Percentiles rank a stretch among this genome's conserved stretches.
phyloP scores from a whole-genome alignment of 2,329 filamentous ascomycete genomes.

The Botrytis fabae region DNA sequence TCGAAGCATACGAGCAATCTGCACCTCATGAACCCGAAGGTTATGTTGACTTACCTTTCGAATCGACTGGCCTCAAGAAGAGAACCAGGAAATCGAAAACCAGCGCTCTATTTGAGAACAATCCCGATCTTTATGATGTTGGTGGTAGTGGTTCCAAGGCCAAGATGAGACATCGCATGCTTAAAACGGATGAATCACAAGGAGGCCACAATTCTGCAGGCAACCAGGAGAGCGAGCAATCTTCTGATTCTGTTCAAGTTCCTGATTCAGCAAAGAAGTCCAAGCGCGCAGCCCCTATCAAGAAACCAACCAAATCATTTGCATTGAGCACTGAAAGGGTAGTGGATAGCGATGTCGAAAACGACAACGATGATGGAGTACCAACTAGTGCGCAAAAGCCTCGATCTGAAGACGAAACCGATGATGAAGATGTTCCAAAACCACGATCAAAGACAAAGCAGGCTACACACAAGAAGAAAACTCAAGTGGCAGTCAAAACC shows the following conservation, averaged over 20 bases:
- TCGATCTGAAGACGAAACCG: conserved; percentile 2
- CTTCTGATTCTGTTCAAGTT: background rate
- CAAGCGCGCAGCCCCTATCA: background rate
- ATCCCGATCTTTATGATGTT: conserved; percentile 3
- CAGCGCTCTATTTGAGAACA: background rate
- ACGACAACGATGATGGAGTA: conserved; percentile 5
- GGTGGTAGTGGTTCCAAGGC: conserved; percentile 10
- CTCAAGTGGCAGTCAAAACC: background rate
- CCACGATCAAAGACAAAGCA: background rate
- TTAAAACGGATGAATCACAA: conserved; percentile 12
- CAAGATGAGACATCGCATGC: conserved; percentile 19
- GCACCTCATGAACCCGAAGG: conserved; percentile 32
- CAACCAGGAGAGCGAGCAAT: background rate
- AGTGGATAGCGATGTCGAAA: conserved; percentile 13
- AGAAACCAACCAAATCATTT: background rate
- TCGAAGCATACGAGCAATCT: conserved; percentile 34
- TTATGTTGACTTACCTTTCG: conserved; percentile 20
- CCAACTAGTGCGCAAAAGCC: conserved; percentile 22
- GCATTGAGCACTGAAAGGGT: conserved; percentile 22
- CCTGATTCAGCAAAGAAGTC: background rate
- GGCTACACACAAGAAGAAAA: background rate
- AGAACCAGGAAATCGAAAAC: background rate
- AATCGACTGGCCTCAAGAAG: conserved; percentile 13
- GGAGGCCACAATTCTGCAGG: background rate
- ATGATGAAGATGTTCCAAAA: background rate